Evolutionary conservation across 352 stramenopile genomes (phyloP).

Genomic region (Pythium sp.): DNA sequence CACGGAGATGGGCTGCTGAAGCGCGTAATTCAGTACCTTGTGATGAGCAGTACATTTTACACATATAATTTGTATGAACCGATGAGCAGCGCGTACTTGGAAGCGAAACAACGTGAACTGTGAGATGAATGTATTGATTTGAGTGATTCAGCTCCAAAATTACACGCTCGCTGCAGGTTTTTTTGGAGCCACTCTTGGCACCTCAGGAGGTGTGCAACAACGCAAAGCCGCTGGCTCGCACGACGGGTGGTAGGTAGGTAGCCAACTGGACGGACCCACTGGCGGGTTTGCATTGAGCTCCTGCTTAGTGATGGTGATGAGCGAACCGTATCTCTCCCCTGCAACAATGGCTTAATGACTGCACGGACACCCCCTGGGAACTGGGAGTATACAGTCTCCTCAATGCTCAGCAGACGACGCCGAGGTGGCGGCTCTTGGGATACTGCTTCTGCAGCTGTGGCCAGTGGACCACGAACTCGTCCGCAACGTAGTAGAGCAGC

Average conservation of each 20-base stretch:
- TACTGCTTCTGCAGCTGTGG: conserved; percentile 84
- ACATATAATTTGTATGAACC: too few species aligned
- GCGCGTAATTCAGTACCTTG: too few species aligned
- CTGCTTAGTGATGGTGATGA: not conserved
- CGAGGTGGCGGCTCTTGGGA: conserved; percentile 81
- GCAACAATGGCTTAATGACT: not conserved
- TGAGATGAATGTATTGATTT: too few species aligned
- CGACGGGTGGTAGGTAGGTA: too few species aligned
- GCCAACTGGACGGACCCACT: too few species aligned
- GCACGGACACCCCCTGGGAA: not conserved
- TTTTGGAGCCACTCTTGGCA: not conserved
- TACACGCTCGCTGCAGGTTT: not conserved
- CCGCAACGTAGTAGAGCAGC: conserved; percentile 90
- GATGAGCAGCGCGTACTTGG: too few species aligned
- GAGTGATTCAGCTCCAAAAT: too few species aligned
- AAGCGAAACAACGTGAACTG: too few species aligned
- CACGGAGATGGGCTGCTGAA: too few species aligned
- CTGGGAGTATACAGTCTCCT: not conserved
- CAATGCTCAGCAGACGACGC: conserved; percentile 72
- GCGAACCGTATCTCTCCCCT: not conserved
- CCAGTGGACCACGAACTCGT: conserved; percentile 96
- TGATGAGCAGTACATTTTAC: too few species aligned
- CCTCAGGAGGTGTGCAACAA: not conserved
- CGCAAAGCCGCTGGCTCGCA: not conserved
- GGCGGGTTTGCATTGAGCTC: not conserved